Conservation (phyloP, 139 green algal genomes). For the Chlamydomonas asymmetrica region DNA sequence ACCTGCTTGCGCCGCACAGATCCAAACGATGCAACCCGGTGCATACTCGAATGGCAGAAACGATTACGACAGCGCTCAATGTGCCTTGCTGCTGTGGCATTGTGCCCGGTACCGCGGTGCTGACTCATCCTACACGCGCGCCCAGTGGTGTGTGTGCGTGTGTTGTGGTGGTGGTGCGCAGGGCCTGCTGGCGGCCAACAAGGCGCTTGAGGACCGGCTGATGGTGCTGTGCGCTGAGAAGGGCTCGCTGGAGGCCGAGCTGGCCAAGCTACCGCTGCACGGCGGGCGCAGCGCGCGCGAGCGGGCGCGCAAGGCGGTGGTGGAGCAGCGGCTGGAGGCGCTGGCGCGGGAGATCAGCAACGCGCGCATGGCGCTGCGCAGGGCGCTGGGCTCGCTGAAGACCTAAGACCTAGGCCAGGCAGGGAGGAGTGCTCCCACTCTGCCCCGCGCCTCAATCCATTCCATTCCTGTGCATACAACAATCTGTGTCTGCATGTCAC, state of each 20-base stretch:
- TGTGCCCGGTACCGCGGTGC: background rate
- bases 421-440: too few species aligned
- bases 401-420: too few species aligned
- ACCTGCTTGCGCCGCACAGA: too few species aligned
- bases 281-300: slow-evolving; percentile 51
- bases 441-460: too few species aligned
- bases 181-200: slow-evolving; percentile 34
- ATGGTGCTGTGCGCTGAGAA: slow-evolving; percentile 56
- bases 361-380: slow-evolving; percentile 60
- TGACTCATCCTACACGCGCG: background rate
- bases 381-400: too few species aligned
- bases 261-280: slow-evolving; percentile 49
- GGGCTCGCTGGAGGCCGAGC: slow-evolving; percentile 58
- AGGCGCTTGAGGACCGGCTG: slow-evolving; percentile 55
- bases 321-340: slow-evolving; percentile 58
- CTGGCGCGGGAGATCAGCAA: slow-evolving; percentile 39
- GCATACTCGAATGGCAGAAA: too few species aligned
- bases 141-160: background rate
- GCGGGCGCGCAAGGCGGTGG: slow-evolving; percentile 50
- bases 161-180: background rate
- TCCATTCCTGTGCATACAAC: too few species aligned
- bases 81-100: background rate
- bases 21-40: too few species aligned
- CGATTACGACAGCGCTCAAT: background rate
- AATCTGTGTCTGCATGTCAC: too few species aligned